These are phyloP conservation scores for Cytospora piceicola DNA, from an alignment of 2,329 filamentous ascomycete genomes.

Conservation along the genomic window DNA sequence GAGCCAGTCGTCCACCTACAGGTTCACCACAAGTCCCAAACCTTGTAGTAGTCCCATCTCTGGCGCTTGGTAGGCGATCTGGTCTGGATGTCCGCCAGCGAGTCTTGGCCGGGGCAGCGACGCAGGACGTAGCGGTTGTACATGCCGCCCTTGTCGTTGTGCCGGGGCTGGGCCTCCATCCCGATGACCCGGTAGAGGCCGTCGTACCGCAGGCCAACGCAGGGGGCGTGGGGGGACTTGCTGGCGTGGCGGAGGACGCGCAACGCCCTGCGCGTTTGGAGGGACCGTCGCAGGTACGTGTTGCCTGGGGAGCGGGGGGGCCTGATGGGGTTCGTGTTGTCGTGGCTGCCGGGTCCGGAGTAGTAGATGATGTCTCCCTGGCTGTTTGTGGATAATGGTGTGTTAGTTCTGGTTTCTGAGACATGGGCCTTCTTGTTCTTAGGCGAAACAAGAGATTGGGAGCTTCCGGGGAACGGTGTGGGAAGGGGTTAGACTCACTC, in stretches of 20 bases:
- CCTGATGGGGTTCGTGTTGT: conserved; percentile 23
- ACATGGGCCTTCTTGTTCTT: too few relatives aligned
- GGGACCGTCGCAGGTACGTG: conserved; percentile 33
- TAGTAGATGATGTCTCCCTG: conserved; percentile 35
- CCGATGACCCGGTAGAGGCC: conserved; percentile 40
- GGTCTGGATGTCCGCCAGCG: conserved; percentile 28
- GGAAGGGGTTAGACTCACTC: conserved; percentile 31
- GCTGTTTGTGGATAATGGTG: background rate
- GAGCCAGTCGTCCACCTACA: background rate
- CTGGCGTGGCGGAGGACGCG: conserved; percentile 39
- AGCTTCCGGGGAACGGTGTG: too few relatives aligned
- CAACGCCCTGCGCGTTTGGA: conserved; percentile 30
- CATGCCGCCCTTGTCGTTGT: conserved; percentile 32
- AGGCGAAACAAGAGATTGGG: too few relatives aligned
- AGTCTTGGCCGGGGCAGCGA: conserved; percentile 31
- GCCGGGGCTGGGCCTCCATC: conserved; percentile 14
- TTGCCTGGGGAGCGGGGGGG: conserved; percentile 27
- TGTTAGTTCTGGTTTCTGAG: background rate
- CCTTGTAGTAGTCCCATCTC: conserved; percentile 26
- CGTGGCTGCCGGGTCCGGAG: conserved; percentile 36
- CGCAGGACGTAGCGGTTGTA: conserved; percentile 35
- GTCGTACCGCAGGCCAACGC: conserved; percentile 42
- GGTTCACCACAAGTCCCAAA: conserved; percentile 25
- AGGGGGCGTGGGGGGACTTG: conserved; percentile 30
- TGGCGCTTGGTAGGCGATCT: conserved; percentile 30